Percentiles rank a stretch among this genome's conserved stretches.
Conservation (phyloP, 2,329 filamentous ascomycete genomes). For the Dendrostoma leiphaemia region DNA sequence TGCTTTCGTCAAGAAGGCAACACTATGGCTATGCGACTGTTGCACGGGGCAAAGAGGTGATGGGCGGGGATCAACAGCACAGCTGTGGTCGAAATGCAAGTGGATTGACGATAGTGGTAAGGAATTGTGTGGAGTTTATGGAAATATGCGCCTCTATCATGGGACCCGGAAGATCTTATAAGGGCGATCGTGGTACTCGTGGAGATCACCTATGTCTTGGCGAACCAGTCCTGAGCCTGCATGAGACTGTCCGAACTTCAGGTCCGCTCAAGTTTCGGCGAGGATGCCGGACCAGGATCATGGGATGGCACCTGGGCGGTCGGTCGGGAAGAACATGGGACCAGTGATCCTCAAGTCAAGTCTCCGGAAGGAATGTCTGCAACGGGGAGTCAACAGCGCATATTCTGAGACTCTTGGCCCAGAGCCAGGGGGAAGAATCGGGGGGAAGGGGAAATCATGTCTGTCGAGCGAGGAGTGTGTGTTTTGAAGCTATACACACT, state of each 20-base stretch:
- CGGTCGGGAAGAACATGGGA: no score
- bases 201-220: neutral
- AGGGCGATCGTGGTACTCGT: neutral
- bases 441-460: neutral
- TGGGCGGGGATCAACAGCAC: constrained; percentile 14
- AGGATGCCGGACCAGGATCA: neutral
- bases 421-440: neutral
- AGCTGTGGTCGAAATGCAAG: constrained; percentile 13
- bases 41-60: neutral
- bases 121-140: neutral
- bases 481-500: no score
- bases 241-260: constrained; percentile 2
- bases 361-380: neutral
- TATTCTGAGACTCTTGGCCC: neutral
- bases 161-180: constrained; percentile 14
- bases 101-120: constrained; percentile 3
- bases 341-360: no score
- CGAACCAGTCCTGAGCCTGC: neutral
- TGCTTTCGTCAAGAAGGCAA: neutral
- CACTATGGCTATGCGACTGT: constrained; percentile 8
- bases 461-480: no score
- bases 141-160: neutral
- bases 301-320: no score
- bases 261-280: neutral
- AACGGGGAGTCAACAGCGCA: neutral